Base-by-base conservation (phyloP, 2,329 filamentous ascomycete genomes). In the Sporothrix globosa region DNA sequence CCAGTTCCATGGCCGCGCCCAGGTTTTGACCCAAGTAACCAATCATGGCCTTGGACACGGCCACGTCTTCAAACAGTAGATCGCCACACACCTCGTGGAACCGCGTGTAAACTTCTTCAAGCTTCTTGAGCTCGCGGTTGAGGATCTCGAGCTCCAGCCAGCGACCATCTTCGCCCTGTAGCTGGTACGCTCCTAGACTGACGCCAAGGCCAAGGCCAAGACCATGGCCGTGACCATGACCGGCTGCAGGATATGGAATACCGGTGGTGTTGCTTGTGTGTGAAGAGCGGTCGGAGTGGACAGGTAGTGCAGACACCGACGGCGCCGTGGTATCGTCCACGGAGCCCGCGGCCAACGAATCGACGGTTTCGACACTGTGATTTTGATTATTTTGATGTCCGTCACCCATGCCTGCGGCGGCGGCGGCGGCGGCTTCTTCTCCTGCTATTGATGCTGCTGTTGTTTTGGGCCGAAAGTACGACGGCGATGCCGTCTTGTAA, bases 131-230 rank as follows among this genome's bases (percentile, higher is more conserved):
- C 74, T 85, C 84, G n/a, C 81, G 76, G n/a, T 80, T 77, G 27
- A 85, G 75, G 11, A 85, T 82, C 74, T 84, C 82, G 30, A 83
- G 80, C 76, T 85, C 82, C 10, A 85, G 73, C 81, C 82, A 83
- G 56, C 81, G 77, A 13, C 81, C 80, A 71, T 84, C 81, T 69
- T 84, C 82, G n/a, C 79, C 78, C 39, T 81, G 79, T 27, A 83
- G 76, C n/a, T 81, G 81, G 73, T 83, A 84, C 4, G 78, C 80
- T 4, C 82, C 83, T 24, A 84, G 77, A 41, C 80, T 82, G 30
- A 84, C 78, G 0, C 80, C 80, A 0, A 81, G 74, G 4, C 75
- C 77, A 10, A 75, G 70, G 34, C 34, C 34, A 30, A 2, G 27
- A 30, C 27, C 3, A 27, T 27, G 27, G 2, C 27, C 27, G 5